Base-by-base conservation (phyloP, 208 protist species). In the Polymyxa betae region DNA sequence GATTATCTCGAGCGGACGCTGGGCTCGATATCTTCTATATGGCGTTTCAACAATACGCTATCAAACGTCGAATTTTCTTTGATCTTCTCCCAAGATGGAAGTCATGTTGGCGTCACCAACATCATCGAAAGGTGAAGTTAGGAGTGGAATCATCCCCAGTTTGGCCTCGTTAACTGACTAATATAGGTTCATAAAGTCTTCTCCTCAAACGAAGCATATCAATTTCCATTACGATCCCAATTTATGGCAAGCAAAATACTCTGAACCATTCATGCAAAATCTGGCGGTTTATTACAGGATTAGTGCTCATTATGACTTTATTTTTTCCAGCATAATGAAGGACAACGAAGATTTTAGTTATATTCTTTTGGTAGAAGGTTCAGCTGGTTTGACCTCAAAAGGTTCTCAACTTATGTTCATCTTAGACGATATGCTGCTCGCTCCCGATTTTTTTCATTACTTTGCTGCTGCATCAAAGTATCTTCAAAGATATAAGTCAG, bases 371-470 rank as follows among this genome's bases (percentile, higher is more conserved):
- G 35, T 82, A 20, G 72, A 82, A 82, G 72, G 72, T 43, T 35
- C 20, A 32, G 29, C 54, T 29, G 54, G 54, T 29, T 66, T 16
- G 12, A 16, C 16, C 10, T 35, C 72, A 35, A 82, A 38, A 43
- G 5, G 35, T 82, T 82, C 72, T 35, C n/a, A 35, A 16, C 35
- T 82, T 38, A 40, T 43, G n/a, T 82, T 35, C 40, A 43, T 43
- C n/a, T 35, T 82, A 82, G 72, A 82, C 72, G 72, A 82, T 82
- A 82, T 82, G 72, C 16, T 38, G 72, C 35, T 82, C 35, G 72
- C 72, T 5, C 72, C 72, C 5, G 72, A 82, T 82, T 82, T 82
- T 82, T 43, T 82, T 5, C 35, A 5, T 5, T 82, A 82, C n/a
- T 82, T 82, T 43, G 72, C 72, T 20, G n/a, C n/a, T 5, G 5